Base-by-base conservation (phyloP, 1,139 yeast species). In the Taphrina pruni region DNA sequence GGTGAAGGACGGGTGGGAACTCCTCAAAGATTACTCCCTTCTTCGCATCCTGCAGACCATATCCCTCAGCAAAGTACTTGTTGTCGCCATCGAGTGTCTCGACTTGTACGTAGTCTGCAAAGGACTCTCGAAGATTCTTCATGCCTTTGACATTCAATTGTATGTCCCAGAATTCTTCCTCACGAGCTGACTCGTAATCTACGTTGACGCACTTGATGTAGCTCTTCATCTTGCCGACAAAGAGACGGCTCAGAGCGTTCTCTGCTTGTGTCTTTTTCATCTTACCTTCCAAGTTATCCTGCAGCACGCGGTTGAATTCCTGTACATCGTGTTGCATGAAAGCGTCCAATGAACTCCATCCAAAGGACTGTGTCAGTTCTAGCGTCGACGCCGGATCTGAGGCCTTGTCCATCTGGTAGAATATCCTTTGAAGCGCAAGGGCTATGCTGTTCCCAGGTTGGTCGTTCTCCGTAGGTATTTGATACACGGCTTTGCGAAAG, bases 311-410 rank as follows among this genome's bases (percentile, higher is more conserved):
- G 77, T 93, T 92, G 77, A 95, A 83, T 78, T 94, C 99, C 77
- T 95, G 99, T 17, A 94, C 97, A 77, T 94, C 99, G 78, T 94
- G 99, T 78, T 94, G 99, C 7, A 97, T 90, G 78, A 94, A 95
- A 0, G 98, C 97, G 75, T 94, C 99, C 11, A 88, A 88, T 9
- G 92, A 85, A 77, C 93, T 97, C 99, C 99, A 94, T 11, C 99
- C 99, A 81, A 94, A 94, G 0, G 98, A 88, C 72, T 86, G 86
- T 0, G 99, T 94, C 70, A 94, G 82, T 76, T 91, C 97, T 73
- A 86, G 78, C 0, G 99, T 94, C 70, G 90, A 95, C 4, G 93
- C 87, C 0, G 97, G 90, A 36, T 85, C 86, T 26, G 82, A 80
- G 0, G 97, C 88, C 4, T 87, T 87, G 73, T 89, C 87, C 73